These are phyloP conservation scores for Carallia brachiata DNA, from an alignment of 345 rosid genomes.

Conservation along the genomic window DNA sequence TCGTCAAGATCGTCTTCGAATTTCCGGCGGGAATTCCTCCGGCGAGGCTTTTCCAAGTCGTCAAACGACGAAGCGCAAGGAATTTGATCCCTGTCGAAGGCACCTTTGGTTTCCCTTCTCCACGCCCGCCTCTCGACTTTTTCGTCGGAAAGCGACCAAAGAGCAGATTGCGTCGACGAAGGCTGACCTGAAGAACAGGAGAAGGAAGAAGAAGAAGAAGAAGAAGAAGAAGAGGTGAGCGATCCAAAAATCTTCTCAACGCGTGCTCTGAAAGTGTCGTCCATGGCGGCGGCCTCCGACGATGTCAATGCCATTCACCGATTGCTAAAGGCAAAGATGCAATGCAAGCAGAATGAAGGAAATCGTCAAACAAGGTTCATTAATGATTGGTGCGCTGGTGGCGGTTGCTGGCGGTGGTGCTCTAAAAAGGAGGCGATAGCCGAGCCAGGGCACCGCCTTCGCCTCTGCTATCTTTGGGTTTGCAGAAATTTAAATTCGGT, in stretches of 20 bases:
- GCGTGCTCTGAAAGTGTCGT: slow-evolving; percentile 48
- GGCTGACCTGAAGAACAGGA: slow-evolving; percentile 3
- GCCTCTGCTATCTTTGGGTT: no score
- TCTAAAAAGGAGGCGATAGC: no score
- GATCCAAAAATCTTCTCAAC: slow-evolving; percentile 61
- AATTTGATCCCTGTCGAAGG: slow-evolving; percentile 43
- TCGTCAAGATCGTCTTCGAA: slow-evolving; percentile 35
- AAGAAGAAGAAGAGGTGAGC: slow-evolving; percentile 24
- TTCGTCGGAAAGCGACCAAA: slow-evolving; percentile 51
- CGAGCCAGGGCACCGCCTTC: no score
- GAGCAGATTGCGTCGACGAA: slow-evolving; percentile 28
- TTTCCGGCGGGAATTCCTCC: slow-evolving; percentile 10
- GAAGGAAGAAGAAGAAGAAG: no score
- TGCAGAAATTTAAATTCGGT: no score
- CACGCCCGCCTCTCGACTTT: slow-evolving; percentile 41
- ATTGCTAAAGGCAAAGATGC: background rate
- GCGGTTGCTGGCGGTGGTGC: no score
- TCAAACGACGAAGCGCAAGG: slow-evolving; percentile 55
- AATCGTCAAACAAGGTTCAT: no score
- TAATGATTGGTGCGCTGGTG: no score
- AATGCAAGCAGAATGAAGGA: no score
- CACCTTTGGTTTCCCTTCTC: slow-evolving; percentile 26
- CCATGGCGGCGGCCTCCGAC: slow-evolving; percentile 19
- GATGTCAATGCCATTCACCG: background rate
- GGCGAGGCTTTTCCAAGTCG: slow-evolving; percentile 9